Base-by-base conservation (phyloP, 2,329 filamentous ascomycete species). In the Verticillium tricorpus region DNA sequence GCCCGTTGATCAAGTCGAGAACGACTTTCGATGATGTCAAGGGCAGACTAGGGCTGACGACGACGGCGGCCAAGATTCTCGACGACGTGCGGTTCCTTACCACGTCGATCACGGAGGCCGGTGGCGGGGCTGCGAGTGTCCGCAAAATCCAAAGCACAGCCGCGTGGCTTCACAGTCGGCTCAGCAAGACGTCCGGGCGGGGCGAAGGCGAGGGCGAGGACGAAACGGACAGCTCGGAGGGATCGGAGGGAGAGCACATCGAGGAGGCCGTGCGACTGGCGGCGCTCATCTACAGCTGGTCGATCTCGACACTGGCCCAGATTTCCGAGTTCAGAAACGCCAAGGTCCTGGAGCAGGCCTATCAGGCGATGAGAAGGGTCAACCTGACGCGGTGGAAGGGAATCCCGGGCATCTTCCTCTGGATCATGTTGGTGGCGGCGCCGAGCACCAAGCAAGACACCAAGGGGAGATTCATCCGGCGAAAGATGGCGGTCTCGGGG, bases 381-480 rank as follows among this genome's bases (percentile, higher is more conserved):
- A 67, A 66, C 9, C 59, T 73, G 5, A 66, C 63, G 17, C 59
- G 65, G 3, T 74, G 72, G 72, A 73, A 72, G 60, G 57, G 60
- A 19, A 68, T 69, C 2, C 72, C 71, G 0, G 72, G 71, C 2
- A 67, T 73, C 1, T 74, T 72, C 58, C 62, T 72, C 25, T 74
- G 71, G 70, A 61, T 73, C 34, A 63, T 73, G 60, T 57, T 73
- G 34, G 66, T 70, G 19, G 67, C 67, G 5, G 66, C 64, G 28
- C 69, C 71, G 12, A 70, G 65, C 19, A 65, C 69, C 6, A 64
- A 64, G 28, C 60, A 66, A 54, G 68, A 67, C 52, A 60, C 66
- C 25, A 66, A 70, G 60, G 71, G 67, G 3, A 67, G 69, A 39
- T 73, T 70, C 54, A 61, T 73, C 54, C 69, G 72, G 59, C 67